phyloP scores from a whole-genome alignment of 1,139 yeast species.

The Petasospora fabianii region DNA sequence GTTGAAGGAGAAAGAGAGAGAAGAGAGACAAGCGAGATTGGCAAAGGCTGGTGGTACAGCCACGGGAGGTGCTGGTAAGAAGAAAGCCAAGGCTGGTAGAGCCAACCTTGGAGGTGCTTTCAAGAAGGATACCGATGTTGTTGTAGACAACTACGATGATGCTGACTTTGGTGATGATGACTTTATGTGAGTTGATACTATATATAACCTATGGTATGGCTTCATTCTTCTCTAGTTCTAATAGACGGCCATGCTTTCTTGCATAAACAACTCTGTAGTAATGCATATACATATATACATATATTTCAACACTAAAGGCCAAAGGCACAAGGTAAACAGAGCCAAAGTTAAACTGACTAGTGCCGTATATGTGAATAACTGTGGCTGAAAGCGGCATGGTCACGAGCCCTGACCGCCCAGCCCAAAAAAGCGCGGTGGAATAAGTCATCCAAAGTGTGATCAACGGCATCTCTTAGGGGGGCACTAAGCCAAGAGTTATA shows the following conservation, averaged over 20 bases:
- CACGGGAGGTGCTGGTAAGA: conserved; percentile 93
- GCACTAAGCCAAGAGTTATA: neutral
- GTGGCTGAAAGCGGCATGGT: too few species aligned
- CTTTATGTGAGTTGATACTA: conserved; percentile 80
- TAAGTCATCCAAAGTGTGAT: neutral
- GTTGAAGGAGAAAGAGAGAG: conserved; percentile 81
- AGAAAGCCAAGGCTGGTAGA: conserved; percentile 80
- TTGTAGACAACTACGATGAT: conserved; percentile 53
- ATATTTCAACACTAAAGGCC: too few species aligned
- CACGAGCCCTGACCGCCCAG: neutral
- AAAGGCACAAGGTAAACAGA: too few species aligned
- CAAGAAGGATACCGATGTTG: conserved; percentile 73
- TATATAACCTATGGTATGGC: too few species aligned
- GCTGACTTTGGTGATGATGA: conserved; percentile 73
- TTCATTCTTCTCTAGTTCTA: too few species aligned
- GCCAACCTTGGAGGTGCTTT: conserved; percentile 72
- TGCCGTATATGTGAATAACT: too few species aligned
- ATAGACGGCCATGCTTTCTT: too few species aligned
- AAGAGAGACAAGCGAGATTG: conserved; percentile 81
- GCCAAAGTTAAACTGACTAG: too few species aligned
- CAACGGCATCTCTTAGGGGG: conserved; percentile 2
- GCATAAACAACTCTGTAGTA: too few species aligned
- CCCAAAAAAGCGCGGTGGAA: neutral
- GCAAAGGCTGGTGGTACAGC: conserved; percentile 81
- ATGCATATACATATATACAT: too few species aligned